Base-by-base conservation (phyloP, 805 yeast genomes). In the Candida odintsovae region DNA sequence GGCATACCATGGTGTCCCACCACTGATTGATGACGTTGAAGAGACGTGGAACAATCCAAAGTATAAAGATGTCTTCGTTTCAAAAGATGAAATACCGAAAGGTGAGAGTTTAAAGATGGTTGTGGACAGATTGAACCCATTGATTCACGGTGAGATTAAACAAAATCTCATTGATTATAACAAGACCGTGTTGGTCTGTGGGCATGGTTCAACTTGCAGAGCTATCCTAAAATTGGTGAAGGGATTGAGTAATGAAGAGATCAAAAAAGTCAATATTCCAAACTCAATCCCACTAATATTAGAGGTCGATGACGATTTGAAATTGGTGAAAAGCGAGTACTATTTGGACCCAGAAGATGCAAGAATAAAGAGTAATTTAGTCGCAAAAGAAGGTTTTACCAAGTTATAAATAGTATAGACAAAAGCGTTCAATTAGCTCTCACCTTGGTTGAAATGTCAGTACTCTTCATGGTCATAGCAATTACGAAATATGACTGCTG, bases 271-370 rank as follows among this genome's bases (percentile, higher is more conserved):
- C 52, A 86, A 86, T 68, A 83, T 86, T 46, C 94, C 95, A 25
- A 86, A 89, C 59, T 94, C 90, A 47, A 84, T 86, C 43, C 95
- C 95, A 40, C 71, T 86, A 65, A 82, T 81, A 42, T 69, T 85
- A 54, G 82, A 81, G 56, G 67, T 85, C 56, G 80, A 80, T 56
- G 76, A 72, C 42, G 57, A 69, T 20, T 72, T 71, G 62, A 65
- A 67, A 58, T 78, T 74, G 58, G 69, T 69, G 56, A 72, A 67
- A 62, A 77, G 75, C 33, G 82, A 82, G 53, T 78, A 75, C 61
- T 86, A 86, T 68, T 69, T 86, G 57, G 95, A 86, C 66, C 94
- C 92, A 8, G 87, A 83, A 65, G 80, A 76, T 50, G 94, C 94
- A 36, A 80, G 78, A 49, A 76, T 81, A 47, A 89, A 86, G 66